Evolutionary conservation across 352 stramenopile genomes (phyloP).

Genomic region (Pythium brachiatum): DNA sequence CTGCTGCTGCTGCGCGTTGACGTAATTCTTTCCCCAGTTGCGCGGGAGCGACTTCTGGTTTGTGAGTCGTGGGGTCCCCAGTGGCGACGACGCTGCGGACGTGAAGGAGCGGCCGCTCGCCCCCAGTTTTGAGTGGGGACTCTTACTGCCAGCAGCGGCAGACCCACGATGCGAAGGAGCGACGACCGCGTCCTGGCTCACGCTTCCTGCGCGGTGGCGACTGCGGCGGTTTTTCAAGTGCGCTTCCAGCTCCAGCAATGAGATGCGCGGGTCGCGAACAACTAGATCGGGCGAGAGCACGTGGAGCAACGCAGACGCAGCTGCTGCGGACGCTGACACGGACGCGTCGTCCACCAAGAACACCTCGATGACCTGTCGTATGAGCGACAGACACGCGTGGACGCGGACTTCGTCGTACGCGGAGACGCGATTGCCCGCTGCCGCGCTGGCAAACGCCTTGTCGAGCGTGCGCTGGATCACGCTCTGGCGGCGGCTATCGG

Average conservation of each 20-base stretch:
- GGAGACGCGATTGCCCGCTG: background rate
- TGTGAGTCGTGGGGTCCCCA: constrained; percentile 11
- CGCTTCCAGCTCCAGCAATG: constrained; percentile 53
- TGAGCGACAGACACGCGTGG: constrained; percentile 49
- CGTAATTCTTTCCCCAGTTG: constrained; percentile 66
- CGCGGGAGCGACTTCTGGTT: constrained; percentile 50
- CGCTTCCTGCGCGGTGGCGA: constrained; percentile 36
- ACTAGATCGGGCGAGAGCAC: constrained; percentile 55
- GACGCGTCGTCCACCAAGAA: constrained; percentile 42
- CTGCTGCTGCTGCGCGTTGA: constrained; percentile 22
- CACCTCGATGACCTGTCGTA: constrained; percentile 54
- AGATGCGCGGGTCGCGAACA: constrained; percentile 35
- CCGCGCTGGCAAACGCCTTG: constrained; percentile 11
- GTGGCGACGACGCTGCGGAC: background rate
- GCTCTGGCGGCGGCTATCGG: constrained; percentile 14
- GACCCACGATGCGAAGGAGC: constrained; percentile 1
- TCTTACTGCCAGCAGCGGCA: constrained; percentile 23
- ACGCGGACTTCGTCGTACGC: constrained; percentile 52
- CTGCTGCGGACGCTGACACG: constrained; percentile 20
- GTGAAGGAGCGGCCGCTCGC: constrained; percentile 9
- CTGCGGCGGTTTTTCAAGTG: constrained; percentile 46
- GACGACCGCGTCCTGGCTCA: constrained; percentile 8
- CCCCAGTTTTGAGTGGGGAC: constrained; percentile 25
- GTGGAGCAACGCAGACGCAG: constrained; percentile 2
- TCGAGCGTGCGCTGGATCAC: constrained; percentile 24